Evolutionary conservation across 352 stramenopile genomes (phyloP).

Genomic region (Globisporangium recalcitrans): DNA sequence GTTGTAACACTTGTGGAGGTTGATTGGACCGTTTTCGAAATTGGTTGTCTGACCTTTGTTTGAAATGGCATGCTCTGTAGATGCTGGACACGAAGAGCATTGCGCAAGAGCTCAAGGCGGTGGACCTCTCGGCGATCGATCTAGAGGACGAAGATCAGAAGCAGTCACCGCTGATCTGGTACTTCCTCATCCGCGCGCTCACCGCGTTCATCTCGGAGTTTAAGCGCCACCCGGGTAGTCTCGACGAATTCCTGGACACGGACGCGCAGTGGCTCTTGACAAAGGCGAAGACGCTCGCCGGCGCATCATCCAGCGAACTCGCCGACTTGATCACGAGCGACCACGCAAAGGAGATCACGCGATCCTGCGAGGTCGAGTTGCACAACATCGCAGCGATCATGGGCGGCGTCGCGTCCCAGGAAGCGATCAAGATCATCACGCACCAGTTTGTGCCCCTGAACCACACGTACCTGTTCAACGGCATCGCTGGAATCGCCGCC

Average conservation of each 20-base stretch:
- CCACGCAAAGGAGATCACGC: constrained; percentile 89
- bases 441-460: constrained; percentile 96
- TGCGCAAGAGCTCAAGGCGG: constrained; percentile 71
- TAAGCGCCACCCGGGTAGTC: constrained; percentile 77
- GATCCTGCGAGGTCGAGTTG: constrained; percentile 90
- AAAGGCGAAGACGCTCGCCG: constrained; percentile 38
- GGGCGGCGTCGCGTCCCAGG: constrained; percentile 95
- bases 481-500: constrained; percentile 79
- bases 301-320: constrained; percentile 16
- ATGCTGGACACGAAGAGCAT: constrained; percentile 79
- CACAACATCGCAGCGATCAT: constrained; percentile 93
- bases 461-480: constrained; percentile 98
- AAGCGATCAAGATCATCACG: constrained; percentile 98
- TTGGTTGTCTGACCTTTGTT: not conserved
- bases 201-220: constrained; percentile 41
- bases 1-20: no score
- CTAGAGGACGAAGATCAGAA: constrained; percentile 72
- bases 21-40: constrained; percentile 1
- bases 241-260: constrained; percentile 42
- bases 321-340: constrained; percentile 50
- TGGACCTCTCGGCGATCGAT: constrained; percentile 61
- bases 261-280: constrained; percentile 62
- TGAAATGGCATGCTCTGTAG: constrained; percentile 6
- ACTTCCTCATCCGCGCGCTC: constrained; percentile 89
- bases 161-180: constrained; percentile 94